Base-by-base conservation (phyloP, 495 filamentous ascomycete genomes). In the Opeltia flavorubescens region DNA sequence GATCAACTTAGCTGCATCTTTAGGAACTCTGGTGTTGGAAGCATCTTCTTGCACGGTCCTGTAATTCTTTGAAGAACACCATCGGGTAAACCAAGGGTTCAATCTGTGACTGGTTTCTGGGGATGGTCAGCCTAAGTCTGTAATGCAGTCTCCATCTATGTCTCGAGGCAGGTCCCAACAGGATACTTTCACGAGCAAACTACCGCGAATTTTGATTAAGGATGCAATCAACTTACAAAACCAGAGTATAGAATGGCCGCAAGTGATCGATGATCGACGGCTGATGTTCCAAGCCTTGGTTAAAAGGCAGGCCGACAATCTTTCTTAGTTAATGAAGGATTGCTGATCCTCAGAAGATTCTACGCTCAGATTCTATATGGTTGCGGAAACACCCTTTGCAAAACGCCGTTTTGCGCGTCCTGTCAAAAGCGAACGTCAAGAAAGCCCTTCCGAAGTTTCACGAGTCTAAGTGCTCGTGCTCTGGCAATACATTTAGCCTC, bases 301-400 rank as follows among this genome's bases (percentile, higher is more conserved):
- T 13, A 21, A 41, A 7, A 23, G 15, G 38, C 21, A 41, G 25
- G 38, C 13, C 38, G 21, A 12, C 18, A 4, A 4, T 2, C 2
- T 41, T 25, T n/a, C 13, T 36, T 36, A 21, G 25, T 25, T 9
- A 13, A 26, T 9, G 38, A 41, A 12, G 13, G 13, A 41, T 13
- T 5, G 15, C 6, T 31, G 29, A 6, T 31, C 25, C 21, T 21
- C 18, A 41, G 13, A 41, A 94, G 87, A 51, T 93, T 83, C 57
- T 83, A 88, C 50, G 67, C 71, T 17, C 88, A 95, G 64, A 72
- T 95, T n/a, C 74, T 86, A 29, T 73, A 87, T 48, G 88, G 88
- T 46, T 95, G 88, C 56, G 69, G 75, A 40, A 72, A 76, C 41
- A 65, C 70, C n/a, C 61, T 66, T 35, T 95, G 88, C 62, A 71